A percentile compares a stretch with the other conserved stretches of the same genome.
These are phyloP conservation scores for Chrysanthemum makinoi DNA, from an alignment of 129 eudicot genomes.

Conservation along the genomic window DNA sequence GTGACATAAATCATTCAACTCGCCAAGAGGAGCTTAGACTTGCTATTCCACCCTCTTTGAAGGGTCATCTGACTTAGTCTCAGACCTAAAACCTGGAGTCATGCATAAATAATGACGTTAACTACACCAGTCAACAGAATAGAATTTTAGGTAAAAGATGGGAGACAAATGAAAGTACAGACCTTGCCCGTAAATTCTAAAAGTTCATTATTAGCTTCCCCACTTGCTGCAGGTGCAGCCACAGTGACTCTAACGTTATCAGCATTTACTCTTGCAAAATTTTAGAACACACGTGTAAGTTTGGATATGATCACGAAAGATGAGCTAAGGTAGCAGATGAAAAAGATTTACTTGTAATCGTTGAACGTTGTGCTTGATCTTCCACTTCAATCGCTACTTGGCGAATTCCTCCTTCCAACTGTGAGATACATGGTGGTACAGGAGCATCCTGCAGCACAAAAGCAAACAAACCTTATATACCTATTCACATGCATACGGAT, in stretches of 20 bases:
- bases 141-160: not conserved
- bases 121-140: slow-evolving; percentile 4
- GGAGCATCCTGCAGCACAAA: too few species aligned
- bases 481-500: not conserved
- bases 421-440: slow-evolving; percentile 96
- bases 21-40: slow-evolving; percentile 66
- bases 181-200: slow-evolving; percentile 91
- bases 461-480: not conserved
- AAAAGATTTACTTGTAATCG: slow-evolving; percentile 68
- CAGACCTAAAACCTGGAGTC: slow-evolving; percentile 67
- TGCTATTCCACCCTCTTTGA: slow-evolving; percentile 98
- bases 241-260: slow-evolving; percentile 95
- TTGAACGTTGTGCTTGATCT: slow-evolving; percentile 96
- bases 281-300: slow-evolving; percentile 14
- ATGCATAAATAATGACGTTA: slow-evolving; percentile 7
- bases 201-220: slow-evolving; percentile 97
- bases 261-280: slow-evolving; percentile 87
- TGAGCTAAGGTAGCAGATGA: not conserved
- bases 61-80: slow-evolving; percentile 96
- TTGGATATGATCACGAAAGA: not conserved
- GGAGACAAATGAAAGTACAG: not conserved
- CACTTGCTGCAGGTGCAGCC: slow-evolving; percentile 97
- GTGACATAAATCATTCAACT: too few species aligned
- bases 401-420: slow-evolving; percentile 91
- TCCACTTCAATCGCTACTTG: slow-evolving; percentile 99